phyloP scores from a whole-genome alignment of 768 basidiomycete genomes.

The Amyloporia xantha region DNA sequence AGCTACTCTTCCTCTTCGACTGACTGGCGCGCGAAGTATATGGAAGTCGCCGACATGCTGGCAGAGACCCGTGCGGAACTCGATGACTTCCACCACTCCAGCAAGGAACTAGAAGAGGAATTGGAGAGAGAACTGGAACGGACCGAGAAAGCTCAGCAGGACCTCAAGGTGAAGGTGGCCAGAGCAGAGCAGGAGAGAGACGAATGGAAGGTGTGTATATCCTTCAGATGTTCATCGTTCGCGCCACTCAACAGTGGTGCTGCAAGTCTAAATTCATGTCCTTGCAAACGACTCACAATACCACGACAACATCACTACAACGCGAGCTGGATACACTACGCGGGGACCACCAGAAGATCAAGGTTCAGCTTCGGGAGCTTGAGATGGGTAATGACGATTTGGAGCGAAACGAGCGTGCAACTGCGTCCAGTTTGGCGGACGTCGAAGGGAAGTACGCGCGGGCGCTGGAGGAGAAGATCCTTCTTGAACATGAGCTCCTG shows the following conservation, averaged over 20 bases:
- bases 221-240: not conserved
- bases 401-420: conserved; percentile 88
- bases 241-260: not conserved
- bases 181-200: conserved; percentile 73
- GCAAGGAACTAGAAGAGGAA: conserved; percentile 91
- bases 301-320: conserved; percentile 85
- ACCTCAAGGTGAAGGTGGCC: conserved; percentile 64
- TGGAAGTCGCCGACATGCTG: conserved; percentile 80
- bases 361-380: conserved; percentile 75
- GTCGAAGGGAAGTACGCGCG: conserved; percentile 85
- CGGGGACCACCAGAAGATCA: conserved; percentile 63
- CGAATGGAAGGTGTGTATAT: conserved; percentile 79
- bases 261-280: conserved; percentile 77
- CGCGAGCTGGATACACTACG: conserved; percentile 82
- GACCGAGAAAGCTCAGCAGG: conserved; percentile 80
- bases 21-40: conserved; percentile 77
- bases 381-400: conserved; percentile 99
- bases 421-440: conserved; percentile 75
- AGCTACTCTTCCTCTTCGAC: conserved; percentile 47
- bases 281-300: conserved; percentile 86
- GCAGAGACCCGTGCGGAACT: conserved; percentile 80
- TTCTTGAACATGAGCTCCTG: conserved; percentile 91
- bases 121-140: conserved; percentile 85
- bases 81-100: conserved; percentile 79
- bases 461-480: conserved; percentile 92